Conservation (phyloP, 2,329 filamentous ascomycete species). For the Fusarium subglutinans region DNA sequence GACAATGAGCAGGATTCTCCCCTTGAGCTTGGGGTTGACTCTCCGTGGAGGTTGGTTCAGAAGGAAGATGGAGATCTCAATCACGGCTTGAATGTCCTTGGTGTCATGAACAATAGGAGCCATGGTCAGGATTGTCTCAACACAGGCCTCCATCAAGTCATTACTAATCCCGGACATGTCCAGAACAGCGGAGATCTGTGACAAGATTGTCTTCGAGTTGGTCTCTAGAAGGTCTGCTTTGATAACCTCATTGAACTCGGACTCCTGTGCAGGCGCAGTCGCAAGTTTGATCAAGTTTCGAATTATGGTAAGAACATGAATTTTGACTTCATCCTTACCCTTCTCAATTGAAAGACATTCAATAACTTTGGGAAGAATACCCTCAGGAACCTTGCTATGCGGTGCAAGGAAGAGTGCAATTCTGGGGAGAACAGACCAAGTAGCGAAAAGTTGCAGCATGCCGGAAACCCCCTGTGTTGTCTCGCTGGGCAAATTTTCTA, state of each 20-base stretch:
- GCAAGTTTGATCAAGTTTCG: slow-evolving; percentile 72
- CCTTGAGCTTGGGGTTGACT: slow-evolving; percentile 85
- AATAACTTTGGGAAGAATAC: slow-evolving; percentile 76
- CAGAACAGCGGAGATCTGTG: slow-evolving; percentile 74
- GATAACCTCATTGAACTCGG: slow-evolving; percentile 66
- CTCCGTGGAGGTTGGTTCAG: slow-evolving; percentile 85
- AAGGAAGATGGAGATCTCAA: slow-evolving; percentile 82
- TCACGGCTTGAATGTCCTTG: slow-evolving; percentile 77
- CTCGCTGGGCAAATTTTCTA: slow-evolving; percentile 82
- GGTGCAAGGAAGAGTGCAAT: slow-evolving; percentile 73
- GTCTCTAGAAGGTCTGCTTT: slow-evolving; percentile 65
- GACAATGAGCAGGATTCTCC: slow-evolving; percentile 80
- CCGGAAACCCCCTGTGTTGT: slow-evolving; percentile 90
- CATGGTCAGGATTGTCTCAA: slow-evolving; percentile 81
- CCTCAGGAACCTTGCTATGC: slow-evolving; percentile 56
- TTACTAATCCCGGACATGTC: slow-evolving; percentile 70
- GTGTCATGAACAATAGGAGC: slow-evolving; percentile 74
- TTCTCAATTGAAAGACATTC: slow-evolving; percentile 77
- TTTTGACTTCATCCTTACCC: slow-evolving; percentile 86
- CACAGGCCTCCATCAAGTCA: slow-evolving; percentile 79
- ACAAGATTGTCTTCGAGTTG: slow-evolving; percentile 68
- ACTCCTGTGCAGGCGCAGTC: slow-evolving; percentile 62
- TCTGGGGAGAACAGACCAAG: slow-evolving; percentile 76
- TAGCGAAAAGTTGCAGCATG: slow-evolving; percentile 80
- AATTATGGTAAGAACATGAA: slow-evolving; percentile 81